Conservation (phyloP, 225 moss, liverwort and hornwort genomes). For the Physcomitrium patens region DNA sequence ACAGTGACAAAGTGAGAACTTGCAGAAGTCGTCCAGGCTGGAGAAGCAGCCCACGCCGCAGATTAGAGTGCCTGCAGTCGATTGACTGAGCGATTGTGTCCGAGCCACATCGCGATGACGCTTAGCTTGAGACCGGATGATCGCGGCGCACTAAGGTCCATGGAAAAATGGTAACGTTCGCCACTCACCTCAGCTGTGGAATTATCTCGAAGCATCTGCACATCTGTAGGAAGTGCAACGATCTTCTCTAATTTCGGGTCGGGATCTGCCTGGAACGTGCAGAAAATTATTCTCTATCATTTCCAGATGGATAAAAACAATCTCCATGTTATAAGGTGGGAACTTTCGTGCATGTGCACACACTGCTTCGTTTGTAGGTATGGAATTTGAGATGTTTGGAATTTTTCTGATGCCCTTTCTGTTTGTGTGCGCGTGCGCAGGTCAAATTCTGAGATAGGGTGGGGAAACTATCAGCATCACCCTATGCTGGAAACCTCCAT, state of each 20-base stretch:
- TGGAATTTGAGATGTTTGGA: too few species aligned
- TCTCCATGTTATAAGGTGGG: too few species aligned
- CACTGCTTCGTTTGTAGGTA: too few species aligned
- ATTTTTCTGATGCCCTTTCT: background rate
- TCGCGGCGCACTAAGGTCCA: constrained; percentile 40
- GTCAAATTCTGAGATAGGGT: constrained; percentile 44
- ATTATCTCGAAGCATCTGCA: too few species aligned
- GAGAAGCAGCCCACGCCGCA: too few species aligned
- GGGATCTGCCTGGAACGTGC: too few species aligned
- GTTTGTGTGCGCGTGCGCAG: constrained; percentile 23
- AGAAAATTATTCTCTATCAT: too few species aligned
- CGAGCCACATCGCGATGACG: constrained; percentile 34
- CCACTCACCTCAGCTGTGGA: background rate
- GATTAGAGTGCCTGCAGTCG: too few species aligned
- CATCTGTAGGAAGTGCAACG: constrained; percentile 2
- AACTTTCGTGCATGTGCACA: too few species aligned
- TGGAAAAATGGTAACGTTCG: constrained; percentile 54
- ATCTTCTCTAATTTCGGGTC: too few species aligned
- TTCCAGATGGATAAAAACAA: background rate
- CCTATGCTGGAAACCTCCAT: constrained; percentile 35
- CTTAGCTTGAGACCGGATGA: constrained; percentile 59
- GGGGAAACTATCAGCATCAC: constrained; percentile 33
- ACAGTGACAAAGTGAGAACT: too few species aligned
- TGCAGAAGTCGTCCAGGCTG: too few species aligned
- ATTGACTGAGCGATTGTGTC: background rate